phyloP scores from a whole-genome alignment of 805 yeast species.

The Brettanomyces naardenensis region DNA sequence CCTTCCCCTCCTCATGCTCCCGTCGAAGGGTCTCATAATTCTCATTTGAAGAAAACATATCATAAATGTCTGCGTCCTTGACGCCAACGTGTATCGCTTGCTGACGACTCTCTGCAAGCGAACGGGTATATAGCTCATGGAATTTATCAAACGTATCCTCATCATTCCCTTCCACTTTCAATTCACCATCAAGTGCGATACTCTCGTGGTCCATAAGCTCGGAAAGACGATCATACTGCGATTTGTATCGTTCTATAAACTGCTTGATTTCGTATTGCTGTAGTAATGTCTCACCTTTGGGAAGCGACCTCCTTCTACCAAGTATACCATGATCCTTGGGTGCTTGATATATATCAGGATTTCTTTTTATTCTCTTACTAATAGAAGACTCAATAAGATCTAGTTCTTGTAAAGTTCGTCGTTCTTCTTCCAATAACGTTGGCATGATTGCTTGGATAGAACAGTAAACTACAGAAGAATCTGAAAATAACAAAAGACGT shows the following conservation, averaged over 20 bases:
- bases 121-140: constrained; percentile 29
- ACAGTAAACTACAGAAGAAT: not conserved
- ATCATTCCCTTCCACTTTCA: constrained; percentile 4
- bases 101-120: constrained; percentile 13
- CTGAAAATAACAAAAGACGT: not conserved
- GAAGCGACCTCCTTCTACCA: constrained; percentile 29
- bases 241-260: constrained; percentile 40
- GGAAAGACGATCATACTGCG: constrained; percentile 20
- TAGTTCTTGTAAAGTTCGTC: constrained; percentile 48
- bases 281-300: constrained; percentile 41
- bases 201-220: constrained; percentile 3
- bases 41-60: constrained; percentile 21
- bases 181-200: constrained; percentile 3
- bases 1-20: not conserved
- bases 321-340: constrained; percentile 22
- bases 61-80: constrained; percentile 21
- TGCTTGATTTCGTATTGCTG: constrained; percentile 62
- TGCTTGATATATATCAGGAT: constrained; percentile 45
- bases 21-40: constrained; percentile 6
- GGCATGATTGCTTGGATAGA: constrained; percentile 4
- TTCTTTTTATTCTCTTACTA: constrained; percentile 48
- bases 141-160: constrained; percentile 17
- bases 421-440: constrained; percentile 28
- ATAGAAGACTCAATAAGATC: constrained; percentile 68
- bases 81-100: not conserved